phyloP scores from a whole-genome alignment of 805 yeast species.

The Yarrowia porcina region DNA sequence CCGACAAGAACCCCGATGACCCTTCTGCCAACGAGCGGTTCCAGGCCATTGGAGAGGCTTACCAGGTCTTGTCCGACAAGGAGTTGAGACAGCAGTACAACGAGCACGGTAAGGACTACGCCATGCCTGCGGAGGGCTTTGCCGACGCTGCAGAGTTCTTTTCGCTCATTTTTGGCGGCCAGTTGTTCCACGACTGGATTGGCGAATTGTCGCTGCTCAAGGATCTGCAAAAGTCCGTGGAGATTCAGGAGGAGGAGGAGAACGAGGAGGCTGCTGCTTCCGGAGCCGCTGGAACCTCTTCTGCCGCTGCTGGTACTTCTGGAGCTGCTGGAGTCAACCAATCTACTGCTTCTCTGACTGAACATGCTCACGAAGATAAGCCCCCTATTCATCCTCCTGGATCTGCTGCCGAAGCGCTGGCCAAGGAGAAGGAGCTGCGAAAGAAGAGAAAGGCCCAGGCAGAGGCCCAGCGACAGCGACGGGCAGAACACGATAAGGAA shows the following conservation, averaged over 20 bases:
- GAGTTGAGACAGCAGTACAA: constrained; percentile 72
- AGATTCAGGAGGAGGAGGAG: constrained; percentile 47
- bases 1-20: constrained; percentile 95
- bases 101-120: constrained; percentile 75
- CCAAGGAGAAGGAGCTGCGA: constrained; percentile 35
- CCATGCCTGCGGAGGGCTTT: constrained; percentile 66
- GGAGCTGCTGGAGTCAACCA: background rate
- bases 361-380: background rate
- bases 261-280: constrained; percentile 30
- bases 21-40: constrained; percentile 84
- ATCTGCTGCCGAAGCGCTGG: constrained; percentile 16
- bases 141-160: constrained; percentile 85
- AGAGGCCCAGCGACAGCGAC: constrained; percentile 48
- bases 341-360: background rate
- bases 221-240: constrained; percentile 62
- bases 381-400: constrained; percentile 5
- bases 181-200: constrained; percentile 73
- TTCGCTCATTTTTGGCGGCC: constrained; percentile 85
- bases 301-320: background rate
- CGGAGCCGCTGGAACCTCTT: background rate
- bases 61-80: constrained; percentile 64
- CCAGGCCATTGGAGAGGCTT: constrained; percentile 62
- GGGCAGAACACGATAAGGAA: constrained; percentile 73
- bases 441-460: constrained; percentile 37
- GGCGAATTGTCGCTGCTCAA: constrained; percentile 81